phyloP scores from a whole-genome alignment of 2,329 filamentous ascomycete genomes.

The Phoma sp. region DNA sequence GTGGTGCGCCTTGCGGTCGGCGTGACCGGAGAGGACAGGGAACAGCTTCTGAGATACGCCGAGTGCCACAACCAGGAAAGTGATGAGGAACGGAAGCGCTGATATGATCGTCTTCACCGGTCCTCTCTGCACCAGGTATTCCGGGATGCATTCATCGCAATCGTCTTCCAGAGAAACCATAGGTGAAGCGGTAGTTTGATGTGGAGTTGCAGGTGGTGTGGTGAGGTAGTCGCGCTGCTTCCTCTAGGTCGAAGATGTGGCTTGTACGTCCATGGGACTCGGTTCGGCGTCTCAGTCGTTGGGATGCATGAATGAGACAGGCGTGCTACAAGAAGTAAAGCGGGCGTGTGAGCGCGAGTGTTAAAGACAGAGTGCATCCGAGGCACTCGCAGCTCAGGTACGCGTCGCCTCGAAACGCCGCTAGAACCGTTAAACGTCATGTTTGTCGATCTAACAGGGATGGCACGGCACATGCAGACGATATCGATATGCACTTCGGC shows the following conservation, averaged over 20 bases:
- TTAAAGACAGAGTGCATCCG: conserved; percentile 11
- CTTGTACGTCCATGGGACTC: conserved; percentile 35
- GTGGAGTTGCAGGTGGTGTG: background rate
- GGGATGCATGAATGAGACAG: conserved; percentile 13
- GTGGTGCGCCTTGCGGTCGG: conserved; percentile 66
- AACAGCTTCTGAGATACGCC: conserved; percentile 73
- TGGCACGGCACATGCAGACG: conserved; percentile 10
- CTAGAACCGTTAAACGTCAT: conserved; percentile 29
- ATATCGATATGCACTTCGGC: conserved; percentile 10
- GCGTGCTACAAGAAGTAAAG: conserved; percentile 9
- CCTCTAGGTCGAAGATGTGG: conserved; percentile 13
- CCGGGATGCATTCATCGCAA: conserved; percentile 67
- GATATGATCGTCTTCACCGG: conserved; percentile 64
- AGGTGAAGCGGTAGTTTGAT: conserved; percentile 11
- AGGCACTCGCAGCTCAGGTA: conserved; percentile 21
- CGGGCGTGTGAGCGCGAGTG: background rate
- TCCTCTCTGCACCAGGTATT: conserved; percentile 51
- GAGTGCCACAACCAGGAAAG: conserved; percentile 69
- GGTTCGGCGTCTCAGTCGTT: conserved; percentile 20
- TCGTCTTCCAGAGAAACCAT: conserved; percentile 52
- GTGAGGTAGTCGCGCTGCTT: conserved; percentile 10
- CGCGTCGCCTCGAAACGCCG: conserved; percentile 23
- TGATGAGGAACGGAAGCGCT: conserved; percentile 71
- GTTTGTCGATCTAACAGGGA: conserved; percentile 24
- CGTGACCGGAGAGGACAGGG: conserved; percentile 68